Conservation (phyloP, 2,329 filamentous ascomycete genomes). For the Herpotrichia juniperi region DNA sequence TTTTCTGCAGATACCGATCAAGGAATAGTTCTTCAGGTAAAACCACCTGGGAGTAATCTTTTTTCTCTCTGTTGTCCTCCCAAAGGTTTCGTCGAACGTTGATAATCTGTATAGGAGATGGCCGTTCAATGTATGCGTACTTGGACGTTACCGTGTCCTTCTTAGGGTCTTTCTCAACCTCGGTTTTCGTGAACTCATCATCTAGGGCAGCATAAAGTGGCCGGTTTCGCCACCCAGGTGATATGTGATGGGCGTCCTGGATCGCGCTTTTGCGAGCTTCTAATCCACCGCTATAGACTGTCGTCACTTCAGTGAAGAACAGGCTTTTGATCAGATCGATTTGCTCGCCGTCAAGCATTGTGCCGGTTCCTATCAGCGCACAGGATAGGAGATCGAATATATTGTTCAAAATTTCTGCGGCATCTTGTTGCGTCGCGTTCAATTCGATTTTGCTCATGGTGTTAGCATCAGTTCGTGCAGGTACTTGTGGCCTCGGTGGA, state of each 20-base stretch:
- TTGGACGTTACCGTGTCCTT: slow-evolving; percentile 17
- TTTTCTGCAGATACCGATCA: slow-evolving; percentile 72
- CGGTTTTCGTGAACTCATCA: slow-evolving; percentile 80
- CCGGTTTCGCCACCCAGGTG: slow-evolving; percentile 62
- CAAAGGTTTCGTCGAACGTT: slow-evolving; percentile 84
- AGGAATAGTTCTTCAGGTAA: slow-evolving; percentile 85
- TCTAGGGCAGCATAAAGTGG: slow-evolving; percentile 86
- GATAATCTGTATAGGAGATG: slow-evolving; percentile 87
- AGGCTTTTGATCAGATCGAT: slow-evolving; percentile 73
- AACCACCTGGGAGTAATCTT: slow-evolving; percentile 65
- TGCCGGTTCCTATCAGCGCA: slow-evolving; percentile 75
- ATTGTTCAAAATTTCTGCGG: slow-evolving; percentile 93
- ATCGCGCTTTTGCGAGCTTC: slow-evolving; percentile 57
- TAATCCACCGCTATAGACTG: slow-evolving; percentile 53
- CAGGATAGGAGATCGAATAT: slow-evolving; percentile 90
- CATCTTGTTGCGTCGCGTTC: slow-evolving; percentile 81
- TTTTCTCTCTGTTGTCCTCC: slow-evolving; percentile 61
- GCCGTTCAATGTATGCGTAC: slow-evolving; percentile 55
- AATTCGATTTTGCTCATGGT: slow-evolving; percentile 59
- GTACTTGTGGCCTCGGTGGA: slow-evolving; percentile 57
- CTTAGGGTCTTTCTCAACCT: slow-evolving; percentile 55
- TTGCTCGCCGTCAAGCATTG: slow-evolving; percentile 75
- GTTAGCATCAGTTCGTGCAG: slow-evolving; percentile 16
- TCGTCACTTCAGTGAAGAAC: slow-evolving; percentile 53
- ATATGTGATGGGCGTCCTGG: slow-evolving; percentile 68